Evolutionary conservation across 371 early-diverging fungal genomes (phyloP), one percentile per base, ranked within the genome.

Genomic region (Entomophthora muscae): DNA sequence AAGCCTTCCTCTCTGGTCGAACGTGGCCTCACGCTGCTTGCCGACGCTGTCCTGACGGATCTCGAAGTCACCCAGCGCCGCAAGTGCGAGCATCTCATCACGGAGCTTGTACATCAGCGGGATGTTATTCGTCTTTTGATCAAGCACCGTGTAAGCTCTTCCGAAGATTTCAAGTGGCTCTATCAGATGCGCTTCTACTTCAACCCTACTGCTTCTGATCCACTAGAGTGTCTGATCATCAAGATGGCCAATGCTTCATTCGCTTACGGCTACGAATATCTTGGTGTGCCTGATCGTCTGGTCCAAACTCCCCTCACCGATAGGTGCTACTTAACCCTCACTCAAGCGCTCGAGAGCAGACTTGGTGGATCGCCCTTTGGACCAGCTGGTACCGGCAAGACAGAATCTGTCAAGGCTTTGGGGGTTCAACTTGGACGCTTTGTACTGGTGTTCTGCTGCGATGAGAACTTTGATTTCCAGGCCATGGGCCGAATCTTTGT

Each of bases 401-500:
- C 99, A 0, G 99, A 99, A 75, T 88, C 91, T 21, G 99, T 98
- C 65, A 98, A 98, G 72, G 94, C 98, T 0, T 79, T 98, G 64
- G 99, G 97, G 66, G 84, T 86, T 28, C 91, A 93, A 66, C 78
- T 99, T 12, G 99, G 98, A 21, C 85, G 93, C 28, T 94, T 96
- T 70, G 92, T 95, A 12, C 87, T 98, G 57, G 98, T 98, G 24
- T 99, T 98, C 72, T 98, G 99, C 76, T 99, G 99, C 76, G 98
- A 97, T 72, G 99, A 99, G 73, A 93, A 88, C 66, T 98, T 97
- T 76, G 98, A 98, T 76, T 96, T 98, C 83, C 95, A 93, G 72
- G 95, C 98, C 28, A 95, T 99, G 93, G 94, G 97, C 56, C 92
- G 98, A 72, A 98, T 99, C 65, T 99, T 99, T 69, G 84, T 92